These are phyloP conservation scores for Pichia kluyveri DNA, from an alignment of 805 yeast genomes.

Conservation along the genomic window DNA sequence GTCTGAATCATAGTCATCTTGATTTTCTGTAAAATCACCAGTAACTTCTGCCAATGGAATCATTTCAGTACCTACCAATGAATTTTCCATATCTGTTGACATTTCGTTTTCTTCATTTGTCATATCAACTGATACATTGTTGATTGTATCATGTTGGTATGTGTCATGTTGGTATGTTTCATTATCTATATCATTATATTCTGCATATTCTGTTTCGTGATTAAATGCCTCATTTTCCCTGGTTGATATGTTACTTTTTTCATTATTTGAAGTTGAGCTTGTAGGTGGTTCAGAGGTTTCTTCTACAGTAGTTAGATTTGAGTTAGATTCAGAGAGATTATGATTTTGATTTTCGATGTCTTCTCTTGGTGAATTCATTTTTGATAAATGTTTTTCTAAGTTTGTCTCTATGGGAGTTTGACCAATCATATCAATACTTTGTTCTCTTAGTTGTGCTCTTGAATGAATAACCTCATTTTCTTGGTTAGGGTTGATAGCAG, in stretches of 20 bases:
- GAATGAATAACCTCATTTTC: too few relatives aligned
- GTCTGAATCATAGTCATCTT: conserved; percentile 16
- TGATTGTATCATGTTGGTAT: background rate
- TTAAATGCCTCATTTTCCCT: too few relatives aligned
- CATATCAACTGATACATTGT: background rate
- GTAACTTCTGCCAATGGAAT: conserved; percentile 26
- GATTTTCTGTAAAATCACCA: conserved; percentile 13
- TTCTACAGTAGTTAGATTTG: conserved; percentile 2
- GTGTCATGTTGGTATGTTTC: background rate
- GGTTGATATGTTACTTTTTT: too few relatives aligned
- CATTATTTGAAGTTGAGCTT: background rate
- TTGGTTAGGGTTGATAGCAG: too few relatives aligned
- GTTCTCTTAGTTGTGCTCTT: too few relatives aligned
- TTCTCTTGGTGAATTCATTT: too few relatives aligned
- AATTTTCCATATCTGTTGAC: conserved; percentile 4
- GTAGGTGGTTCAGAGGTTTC: conserved; percentile 9
- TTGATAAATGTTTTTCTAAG: too few relatives aligned
- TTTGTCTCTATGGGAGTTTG: too few relatives aligned
- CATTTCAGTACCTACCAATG: conserved; percentile 19
- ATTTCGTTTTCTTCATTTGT: background rate
- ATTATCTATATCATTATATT: background rate
- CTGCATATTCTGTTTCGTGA: too few relatives aligned
- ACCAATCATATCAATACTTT: too few relatives aligned
- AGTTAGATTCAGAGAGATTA: background rate
- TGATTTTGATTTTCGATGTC: too few relatives aligned